Evolutionary conservation across 1,284 basidiomycete genomes (phyloP).

Genomic region (Phlebopus sp.): DNA sequence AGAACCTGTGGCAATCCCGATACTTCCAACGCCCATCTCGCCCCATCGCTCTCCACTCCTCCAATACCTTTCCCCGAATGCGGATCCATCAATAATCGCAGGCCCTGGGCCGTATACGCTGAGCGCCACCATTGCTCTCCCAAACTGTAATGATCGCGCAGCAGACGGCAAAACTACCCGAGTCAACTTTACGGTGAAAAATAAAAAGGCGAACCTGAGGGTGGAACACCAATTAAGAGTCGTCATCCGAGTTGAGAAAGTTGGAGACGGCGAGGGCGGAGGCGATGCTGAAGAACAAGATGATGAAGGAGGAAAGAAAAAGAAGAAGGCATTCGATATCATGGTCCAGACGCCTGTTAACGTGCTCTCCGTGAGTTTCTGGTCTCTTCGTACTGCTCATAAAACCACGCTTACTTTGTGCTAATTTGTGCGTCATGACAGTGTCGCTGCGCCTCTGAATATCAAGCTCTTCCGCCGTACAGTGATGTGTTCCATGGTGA

Average conservation of each 20-base stretch:
- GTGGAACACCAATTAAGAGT: constrained; percentile 83
- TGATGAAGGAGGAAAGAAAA: constrained; percentile 41
- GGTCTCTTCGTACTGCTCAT: neutral
- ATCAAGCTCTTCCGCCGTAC: constrained; percentile 74
- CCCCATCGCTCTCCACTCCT: constrained; percentile 28
- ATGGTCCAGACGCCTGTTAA: constrained; percentile 84
- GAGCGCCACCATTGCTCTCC: constrained; percentile 52
- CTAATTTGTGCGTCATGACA: constrained; percentile 23
- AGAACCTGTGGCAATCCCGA: constrained; percentile 54
- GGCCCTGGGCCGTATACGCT: constrained; percentile 74
- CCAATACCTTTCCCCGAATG: constrained; percentile 11
- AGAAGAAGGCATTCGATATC: constrained; percentile 85
- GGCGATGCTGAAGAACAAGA: constrained; percentile 61
- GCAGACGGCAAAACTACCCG: neutral
- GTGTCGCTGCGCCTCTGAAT: constrained; percentile 81
- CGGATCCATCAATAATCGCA: constrained; percentile 50
- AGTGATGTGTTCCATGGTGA: constrained; percentile 41
- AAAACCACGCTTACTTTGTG: neutral
- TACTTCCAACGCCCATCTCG: constrained; percentile 44
- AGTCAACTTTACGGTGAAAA: constrained; percentile 82
- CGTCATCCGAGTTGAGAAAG: constrained; percentile 77
- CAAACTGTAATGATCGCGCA: constrained; percentile 43
- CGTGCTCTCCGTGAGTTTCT: constrained; percentile 63
- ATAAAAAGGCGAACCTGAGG: constrained; percentile 73
- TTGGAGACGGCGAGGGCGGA: constrained; percentile 48